Base-by-base conservation (phyloP, 371 early-diverging fungal species). In the Lichtheimia corymbifera region DNA sequence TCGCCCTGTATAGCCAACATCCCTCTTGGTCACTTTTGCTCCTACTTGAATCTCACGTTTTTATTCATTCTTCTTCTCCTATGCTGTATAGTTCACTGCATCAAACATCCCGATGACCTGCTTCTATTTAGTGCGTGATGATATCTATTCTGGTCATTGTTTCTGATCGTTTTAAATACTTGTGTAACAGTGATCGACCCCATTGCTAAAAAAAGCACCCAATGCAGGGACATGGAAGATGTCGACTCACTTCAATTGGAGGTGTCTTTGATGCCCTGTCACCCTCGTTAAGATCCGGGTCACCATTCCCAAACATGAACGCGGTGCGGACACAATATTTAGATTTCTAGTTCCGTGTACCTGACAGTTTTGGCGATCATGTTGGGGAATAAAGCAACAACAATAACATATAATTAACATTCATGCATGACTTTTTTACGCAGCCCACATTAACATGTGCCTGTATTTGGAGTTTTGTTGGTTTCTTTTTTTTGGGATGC, bases 111-210 rank as follows among this genome's bases (percentile, higher is more conserved):
- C 47, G 22, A n/a, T 47, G 47, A 22, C 47, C 14, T 22, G 47
- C 17, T 22, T n/a, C 47, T 22, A 18, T 47, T 45, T 47, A 22
- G 47, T 35, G 11, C 35, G 35, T 35, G 35, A 35, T 35, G 11
- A 35, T 4, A 35, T 35, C 35, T 35, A 35, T 35, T 35, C 35
- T 35, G 35, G 35, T 35, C 35, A 35, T 35, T 35, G 35, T 35
- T 35, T 35, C 35, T 35, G 47, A 47, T 22, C 22, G 11, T 22
- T 22, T 22, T 47, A 47, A 35, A 35, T 35, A 6, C 35, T 35
- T 47, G 47, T 47, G 47, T 47, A 47, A 47, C 47, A 47, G 47
- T 47, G 47, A 47, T 47, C 47, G 47, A 47, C 47, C 22, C 47
- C 47, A 22, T 47, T 47, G 47, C 47, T 47, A 47, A 47, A 47